A percentile compares a stretch with the other conserved stretches of the same genome.
These are phyloP conservation scores for Xylariaceae sp. DNA, from an alignment of 2,329 filamentous ascomycete genomes.

Conservation along the genomic window DNA sequence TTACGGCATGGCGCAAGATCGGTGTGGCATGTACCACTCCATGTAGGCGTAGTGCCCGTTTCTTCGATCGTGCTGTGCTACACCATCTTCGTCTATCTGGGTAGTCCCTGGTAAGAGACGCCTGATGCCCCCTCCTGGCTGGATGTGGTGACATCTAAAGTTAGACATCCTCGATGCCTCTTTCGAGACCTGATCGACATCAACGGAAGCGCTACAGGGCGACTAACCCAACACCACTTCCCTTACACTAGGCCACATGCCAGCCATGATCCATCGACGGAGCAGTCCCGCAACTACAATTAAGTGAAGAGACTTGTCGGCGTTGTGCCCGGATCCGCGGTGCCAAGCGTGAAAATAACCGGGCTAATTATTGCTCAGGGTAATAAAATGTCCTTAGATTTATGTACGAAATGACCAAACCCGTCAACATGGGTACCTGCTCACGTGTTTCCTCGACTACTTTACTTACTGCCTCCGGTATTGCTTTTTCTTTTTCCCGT, in stretches of 20 bases:
- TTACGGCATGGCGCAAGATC: neutral
- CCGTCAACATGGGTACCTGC: neutral
- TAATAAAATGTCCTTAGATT: neutral
- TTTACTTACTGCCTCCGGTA: neutral
- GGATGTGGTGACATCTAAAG: neutral
- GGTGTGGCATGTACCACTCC: neutral
- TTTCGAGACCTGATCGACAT: neutral
- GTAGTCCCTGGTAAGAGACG: neutral
- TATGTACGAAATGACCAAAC: conserved; percentile 4
- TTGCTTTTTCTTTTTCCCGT: neutral
- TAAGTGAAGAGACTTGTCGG: conserved; percentile 2
- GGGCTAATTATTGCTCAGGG: conserved; percentile 11
- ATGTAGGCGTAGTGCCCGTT: neutral
- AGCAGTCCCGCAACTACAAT: neutral
- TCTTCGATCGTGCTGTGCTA: neutral
- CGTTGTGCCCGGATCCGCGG: conserved; percentile 17
- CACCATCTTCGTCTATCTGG: conserved; percentile 2
- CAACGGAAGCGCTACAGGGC: no score
- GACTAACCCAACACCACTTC: no score
- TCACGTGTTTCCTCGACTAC: conserved; percentile 18
- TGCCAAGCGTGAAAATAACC: conserved; percentile 5
- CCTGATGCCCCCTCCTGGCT: neutral
- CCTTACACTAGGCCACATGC: no score
- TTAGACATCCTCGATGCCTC: neutral
- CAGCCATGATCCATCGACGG: neutral